These are phyloP conservation scores for Metschnikowia shivogae DNA, from an alignment of 805 yeast genomes.

Conservation along the genomic window DNA sequence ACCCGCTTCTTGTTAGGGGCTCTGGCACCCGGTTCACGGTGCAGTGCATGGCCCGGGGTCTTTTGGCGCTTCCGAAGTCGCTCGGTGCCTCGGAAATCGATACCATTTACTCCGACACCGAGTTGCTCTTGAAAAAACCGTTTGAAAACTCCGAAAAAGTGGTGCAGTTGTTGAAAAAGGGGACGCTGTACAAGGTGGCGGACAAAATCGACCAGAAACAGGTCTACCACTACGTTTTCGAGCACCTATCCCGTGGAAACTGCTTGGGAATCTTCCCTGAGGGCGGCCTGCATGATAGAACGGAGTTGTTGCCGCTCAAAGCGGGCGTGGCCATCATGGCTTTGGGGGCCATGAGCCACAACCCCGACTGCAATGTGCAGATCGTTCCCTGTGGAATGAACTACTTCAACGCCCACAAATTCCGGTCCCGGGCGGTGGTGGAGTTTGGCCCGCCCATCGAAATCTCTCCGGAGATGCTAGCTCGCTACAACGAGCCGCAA, in stretches of 20 bases:
- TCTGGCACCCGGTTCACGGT: constrained; percentile 59
- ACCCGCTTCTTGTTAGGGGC: constrained; percentile 59
- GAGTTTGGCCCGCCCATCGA: constrained; percentile 90
- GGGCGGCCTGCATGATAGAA: constrained; percentile 96
- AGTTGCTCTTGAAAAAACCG: constrained; percentile 62
- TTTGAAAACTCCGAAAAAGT: constrained; percentile 52
- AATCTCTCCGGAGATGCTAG: constrained; percentile 53
- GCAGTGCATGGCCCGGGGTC: constrained; percentile 61
- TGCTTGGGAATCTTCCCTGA: constrained; percentile 95
- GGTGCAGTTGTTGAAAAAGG: constrained; percentile 41
- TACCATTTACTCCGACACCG: constrained; percentile 68
- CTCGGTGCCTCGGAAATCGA: constrained; percentile 72
- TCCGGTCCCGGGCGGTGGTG: constrained; percentile 90
- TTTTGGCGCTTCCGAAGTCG: constrained; percentile 72
- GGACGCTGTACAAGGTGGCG: constrained; percentile 66
- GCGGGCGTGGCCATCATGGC: constrained; percentile 99
- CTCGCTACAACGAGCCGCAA: constrained; percentile 59
- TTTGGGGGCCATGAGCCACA: constrained; percentile 79
- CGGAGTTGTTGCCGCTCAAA: constrained; percentile 85
- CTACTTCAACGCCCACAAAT: constrained; percentile 92
- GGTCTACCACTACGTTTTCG: constrained; percentile 81
- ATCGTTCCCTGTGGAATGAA: constrained; percentile 98
- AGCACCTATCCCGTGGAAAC: constrained; percentile 73
- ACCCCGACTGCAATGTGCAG: constrained; percentile 71
- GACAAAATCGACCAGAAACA: constrained; percentile 79